Percentiles rank a stretch among this genome's conserved stretches.
phyloP scores from a whole-genome alignment of 345 rosid species.

The Eucalyptus victrix region DNA sequence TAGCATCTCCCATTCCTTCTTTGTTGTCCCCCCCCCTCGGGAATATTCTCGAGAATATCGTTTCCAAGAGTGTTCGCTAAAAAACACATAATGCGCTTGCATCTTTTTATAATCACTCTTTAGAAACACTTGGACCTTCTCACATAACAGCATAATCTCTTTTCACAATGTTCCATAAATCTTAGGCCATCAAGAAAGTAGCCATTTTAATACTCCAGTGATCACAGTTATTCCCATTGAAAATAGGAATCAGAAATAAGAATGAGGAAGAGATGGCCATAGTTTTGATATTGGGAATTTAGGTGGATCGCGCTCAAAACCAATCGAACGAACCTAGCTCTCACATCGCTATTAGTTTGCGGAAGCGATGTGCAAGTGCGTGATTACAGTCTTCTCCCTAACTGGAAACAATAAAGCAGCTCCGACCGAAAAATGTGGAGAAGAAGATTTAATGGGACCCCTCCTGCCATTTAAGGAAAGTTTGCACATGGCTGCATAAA shows the following conservation, averaged over 20 bases:
- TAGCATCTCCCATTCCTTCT: background rate
- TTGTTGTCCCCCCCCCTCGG: rapidly evolving
- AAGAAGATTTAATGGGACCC: background rate
- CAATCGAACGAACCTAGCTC: background rate
- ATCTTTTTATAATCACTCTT: background rate
- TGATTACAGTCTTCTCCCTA: background rate
- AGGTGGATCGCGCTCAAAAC: background rate
- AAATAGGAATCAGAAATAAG: background rate
- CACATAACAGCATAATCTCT: background rate
- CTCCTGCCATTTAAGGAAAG: background rate
- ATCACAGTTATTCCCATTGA: background rate
- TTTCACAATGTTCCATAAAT: background rate
- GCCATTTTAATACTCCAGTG: background rate
- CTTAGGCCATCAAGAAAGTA: background rate
- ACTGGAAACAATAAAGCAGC: background rate
- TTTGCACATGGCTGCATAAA: background rate
- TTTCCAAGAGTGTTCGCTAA: background rate
- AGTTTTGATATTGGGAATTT: background rate
- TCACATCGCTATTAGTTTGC: too few relatives aligned
- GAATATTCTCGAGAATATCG: too few relatives aligned
- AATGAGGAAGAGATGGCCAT: background rate
- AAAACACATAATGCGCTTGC: background rate
- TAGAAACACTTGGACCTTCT: background rate
- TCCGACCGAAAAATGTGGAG: background rate
- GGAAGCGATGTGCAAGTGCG: background rate